Evolutionary conservation across 495 filamentous ascomycete species (phyloP).

Genomic region (Gamarada debralockiae): DNA sequence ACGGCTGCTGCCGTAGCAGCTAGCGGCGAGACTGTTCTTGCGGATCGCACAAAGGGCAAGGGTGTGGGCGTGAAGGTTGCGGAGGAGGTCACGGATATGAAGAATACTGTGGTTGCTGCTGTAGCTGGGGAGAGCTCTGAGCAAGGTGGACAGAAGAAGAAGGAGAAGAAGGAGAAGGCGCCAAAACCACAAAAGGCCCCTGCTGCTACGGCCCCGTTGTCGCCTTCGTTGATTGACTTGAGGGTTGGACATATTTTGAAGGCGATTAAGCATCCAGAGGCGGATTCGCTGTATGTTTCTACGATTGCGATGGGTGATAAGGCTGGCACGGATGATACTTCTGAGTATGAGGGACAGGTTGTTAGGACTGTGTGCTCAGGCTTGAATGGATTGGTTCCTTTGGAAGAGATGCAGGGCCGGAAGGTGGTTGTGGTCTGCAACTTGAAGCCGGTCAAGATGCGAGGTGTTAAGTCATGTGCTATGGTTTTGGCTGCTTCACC

Average conservation of each 20-base stretch:
- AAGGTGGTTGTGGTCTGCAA: constrained; percentile 96
- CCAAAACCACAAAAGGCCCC: constrained; percentile 65
- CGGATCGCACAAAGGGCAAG: constrained; percentile 45
- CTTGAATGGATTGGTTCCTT: constrained; percentile 84
- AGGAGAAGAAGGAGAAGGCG: constrained; percentile 80
- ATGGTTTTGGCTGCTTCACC: constrained; percentile 98
- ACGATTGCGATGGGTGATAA: constrained; percentile 96
- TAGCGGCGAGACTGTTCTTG: constrained; percentile 39
- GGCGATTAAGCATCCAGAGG: constrained; percentile 91
- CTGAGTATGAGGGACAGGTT: constrained; percentile 80
- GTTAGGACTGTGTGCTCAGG: constrained; percentile 96
- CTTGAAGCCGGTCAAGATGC: constrained; percentile 98
- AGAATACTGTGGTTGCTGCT: constrained; percentile 42
- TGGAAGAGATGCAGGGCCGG: constrained; percentile 93
- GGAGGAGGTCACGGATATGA: constrained; percentile 26
- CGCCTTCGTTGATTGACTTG: constrained; percentile 86
- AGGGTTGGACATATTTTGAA: constrained; percentile 96
- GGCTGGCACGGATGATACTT: constrained; percentile 78
- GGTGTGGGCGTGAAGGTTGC: constrained; percentile 24
- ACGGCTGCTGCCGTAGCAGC: constrained; percentile 47
- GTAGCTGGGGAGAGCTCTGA: constrained; percentile 29
- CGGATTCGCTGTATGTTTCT: constrained; percentile 91
- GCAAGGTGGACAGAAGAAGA: constrained; percentile 47
- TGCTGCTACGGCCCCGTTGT: constrained; percentile 63
- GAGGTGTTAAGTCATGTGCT: constrained; percentile 88